Percentiles rank a stretch among this genome's conserved stretches.
Evolutionary conservation across 306 rosid genomes (phyloP).

Genomic region (Cucumis sativus): DNA sequence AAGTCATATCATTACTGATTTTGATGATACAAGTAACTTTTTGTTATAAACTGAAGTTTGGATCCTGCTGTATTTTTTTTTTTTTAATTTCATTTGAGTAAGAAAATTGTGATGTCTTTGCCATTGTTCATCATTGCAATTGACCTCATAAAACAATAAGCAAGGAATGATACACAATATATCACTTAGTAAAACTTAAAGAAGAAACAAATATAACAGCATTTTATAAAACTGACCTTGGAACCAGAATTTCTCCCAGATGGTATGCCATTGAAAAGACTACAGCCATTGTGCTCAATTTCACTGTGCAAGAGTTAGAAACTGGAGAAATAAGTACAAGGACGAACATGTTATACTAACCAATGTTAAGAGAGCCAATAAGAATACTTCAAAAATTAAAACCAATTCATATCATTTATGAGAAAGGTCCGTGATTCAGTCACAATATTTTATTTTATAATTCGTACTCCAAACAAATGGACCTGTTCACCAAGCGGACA

Average conservation of each 20-base stretch:
- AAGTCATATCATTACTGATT: not conserved
- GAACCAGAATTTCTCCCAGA: slow-evolving; percentile 78
- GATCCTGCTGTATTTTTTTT: not conserved
- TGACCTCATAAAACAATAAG: not conserved
- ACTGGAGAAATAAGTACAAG: not conserved
- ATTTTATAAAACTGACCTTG: slow-evolving; percentile 44
- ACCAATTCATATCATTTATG: not conserved
- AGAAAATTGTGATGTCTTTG: not conserved
- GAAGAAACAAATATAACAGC: not conserved
- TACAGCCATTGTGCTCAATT: slow-evolving; percentile 73
- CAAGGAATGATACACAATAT: not conserved
- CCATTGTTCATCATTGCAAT: not conserved
- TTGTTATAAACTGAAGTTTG: not conserved
- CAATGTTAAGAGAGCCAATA: not conserved
- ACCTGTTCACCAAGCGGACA: not conserved
- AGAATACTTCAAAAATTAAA: not conserved
- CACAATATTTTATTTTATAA: not conserved
- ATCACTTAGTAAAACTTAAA: not conserved
- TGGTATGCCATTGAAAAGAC: slow-evolving; percentile 70
- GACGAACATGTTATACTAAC: not conserved
- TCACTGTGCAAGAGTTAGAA: slow-evolving; percentile 36
- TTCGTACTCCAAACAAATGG: not conserved
- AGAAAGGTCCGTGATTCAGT: not conserved
- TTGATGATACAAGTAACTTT: not conserved
- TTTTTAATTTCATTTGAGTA: not conserved